Evolutionary conservation across 306 rosid species (phyloP), one percentile per base, ranked within the genome.

Genomic region (Cyamopsis tetragonoloba): DNA sequence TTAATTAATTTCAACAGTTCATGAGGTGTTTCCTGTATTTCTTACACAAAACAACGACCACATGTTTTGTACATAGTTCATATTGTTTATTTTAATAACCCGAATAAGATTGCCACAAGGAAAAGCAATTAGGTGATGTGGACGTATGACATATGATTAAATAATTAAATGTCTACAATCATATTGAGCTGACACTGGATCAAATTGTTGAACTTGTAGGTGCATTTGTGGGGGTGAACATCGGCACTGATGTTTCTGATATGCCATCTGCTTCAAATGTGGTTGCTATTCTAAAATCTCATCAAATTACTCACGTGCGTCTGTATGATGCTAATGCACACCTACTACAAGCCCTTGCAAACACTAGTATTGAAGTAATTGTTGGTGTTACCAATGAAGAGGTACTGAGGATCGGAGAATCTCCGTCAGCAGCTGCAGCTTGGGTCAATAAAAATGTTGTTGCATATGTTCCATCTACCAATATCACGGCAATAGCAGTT

Each of bases 371-470:
- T 18, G 95, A 88, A 26, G 99, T 95, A 62, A 81, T 84, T 18
- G 91, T 95, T 13, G 96, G 99, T 41, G 86, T 95, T 58, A 83
- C 89, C 11, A 95, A 95, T 64, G 91, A 91, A 66, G 97, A 95
- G 84, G 74, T 95, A 26, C 77, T 95, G 39, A 80, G 72, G 59
- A 88, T 95, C 1, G 99, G 99, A 30, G 86, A 95, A 75, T 82
- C 92, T 71, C 86, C 99, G 4, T 78, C 99, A 9, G 82, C 69
- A 62, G 99, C 99, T 4, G 99, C 97, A 43, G 88, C 89, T 4
- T 95, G 99, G 99, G 54, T 91, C 61, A 95, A 90, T 60, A 90
- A 85, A 85, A 95, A 95, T 48, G 92, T 95, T 9, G 79, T 81
- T 17, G 91, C 99, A 58, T 85, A 91, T 53, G 72, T 88, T 79